Base-by-base conservation (phyloP, 2,329 filamentous ascomycete species). In the Xylaria sp. region DNA sequence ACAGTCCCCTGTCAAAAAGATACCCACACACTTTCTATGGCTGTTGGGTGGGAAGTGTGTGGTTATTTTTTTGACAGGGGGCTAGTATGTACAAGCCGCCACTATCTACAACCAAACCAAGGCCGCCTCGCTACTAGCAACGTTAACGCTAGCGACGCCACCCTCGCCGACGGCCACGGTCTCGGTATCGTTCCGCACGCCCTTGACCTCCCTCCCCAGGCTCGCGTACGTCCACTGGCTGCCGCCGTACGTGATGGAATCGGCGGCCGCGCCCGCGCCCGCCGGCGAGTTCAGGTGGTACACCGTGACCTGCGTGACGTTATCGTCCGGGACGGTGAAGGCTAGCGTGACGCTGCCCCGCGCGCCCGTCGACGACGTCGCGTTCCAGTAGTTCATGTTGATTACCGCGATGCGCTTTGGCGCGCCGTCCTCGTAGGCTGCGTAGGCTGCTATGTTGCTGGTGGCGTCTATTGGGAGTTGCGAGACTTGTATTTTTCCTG, bases 221-320 rank as follows among this genome's bases (percentile, higher is more conserved):
- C 78, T 80, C 55, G 75, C 74, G 58, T 77, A 80, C 7, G 79
- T 80, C 80, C 80, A 82, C 68, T 81, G 79, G 62, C 80, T 81
- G 4, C 79, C 80, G 1, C 74, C 80, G 46, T 82, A 81, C 8
- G 80, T 81, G 57, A 81, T 80, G 3, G 71, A 75, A 61, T 75
- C 72, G 1, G 78, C 79, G 1, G 69, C 74, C 0, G 78, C 79
- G 9, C 79, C 78, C 1, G 80, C 80, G 1, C 80, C 80, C 34
- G 74, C 52, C 3, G 79, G 78, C 54, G 79, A 80, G 57, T 71
- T 77, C 28, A 81, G 70, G 50, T 77, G 74, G 48, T 76, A 75
- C 4, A 81, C 76, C 25, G 56, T 76, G 1, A 79, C 75, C 57
- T 44, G 71, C 59, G 18, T 59, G 68, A 23, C 10, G 10, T 9